Base-by-base conservation (phyloP, 768 basidiomycete genomes). In the Russula emetica region DNA sequence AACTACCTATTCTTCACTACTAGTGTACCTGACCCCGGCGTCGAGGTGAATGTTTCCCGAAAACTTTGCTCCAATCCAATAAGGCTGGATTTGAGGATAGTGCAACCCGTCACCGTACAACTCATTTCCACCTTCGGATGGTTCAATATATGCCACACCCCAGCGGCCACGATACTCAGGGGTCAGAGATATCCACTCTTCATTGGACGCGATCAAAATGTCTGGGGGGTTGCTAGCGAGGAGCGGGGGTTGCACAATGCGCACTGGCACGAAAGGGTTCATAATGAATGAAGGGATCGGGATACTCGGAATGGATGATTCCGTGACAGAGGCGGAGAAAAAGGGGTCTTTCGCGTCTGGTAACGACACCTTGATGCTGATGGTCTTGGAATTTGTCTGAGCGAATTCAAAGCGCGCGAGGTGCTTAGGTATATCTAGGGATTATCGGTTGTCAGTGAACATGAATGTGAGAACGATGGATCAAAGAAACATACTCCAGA, bases 381-480 rank as follows among this genome's bases (percentile, higher is more conserved):
- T n/a, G 16, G 44, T 52, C 47, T 7, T 32, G 2, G 16, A 24
- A 22, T 62, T 44, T 16, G 44, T 50, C 13, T 50, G 28, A 24
- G 22, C 30, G 26, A 53, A 63, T 8, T 60, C 53, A 30, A 68
- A 68, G 20, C 58, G 55, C 10, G 67, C 67, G 30, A 59, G 58
- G 22, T 58, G 67, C 51, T 63, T 68, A 2, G 40, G 61, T 30
- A 60, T 50, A 32, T 67, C 67, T 68, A 16, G 22, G 7, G n/a
- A 10, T 10, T 10, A 47, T 6, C 14, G 18, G 18, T 16, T 3
- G 16, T 40, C 38, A 57, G 11, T 5, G 11, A 11, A 10, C 34
- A 30, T 13, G 28, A 1, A 42, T 2, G 18, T 5, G 22, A 1
- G 5, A 42, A 22, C 5, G 36, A 10, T 32, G 28, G 11, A 28